phyloP scores from a whole-genome alignment of 2,329 filamentous ascomycete genomes.

The Alternaria brassicae region DNA sequence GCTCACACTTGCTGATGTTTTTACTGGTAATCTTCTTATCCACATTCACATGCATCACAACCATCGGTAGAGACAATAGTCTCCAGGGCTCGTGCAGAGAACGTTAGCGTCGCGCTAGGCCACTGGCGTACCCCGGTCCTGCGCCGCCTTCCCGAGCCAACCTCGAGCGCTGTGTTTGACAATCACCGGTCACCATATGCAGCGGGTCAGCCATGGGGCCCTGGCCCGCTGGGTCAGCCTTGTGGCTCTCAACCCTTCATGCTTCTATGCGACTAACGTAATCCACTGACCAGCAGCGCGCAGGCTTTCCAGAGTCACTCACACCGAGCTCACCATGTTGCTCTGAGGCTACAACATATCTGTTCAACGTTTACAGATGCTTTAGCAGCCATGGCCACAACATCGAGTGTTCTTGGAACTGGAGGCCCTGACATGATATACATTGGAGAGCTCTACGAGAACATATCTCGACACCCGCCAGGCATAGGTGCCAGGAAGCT shows the following conservation, averaged over 20 bases:
- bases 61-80: not conserved
- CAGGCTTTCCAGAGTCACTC: not conserved
- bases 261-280: not conserved
- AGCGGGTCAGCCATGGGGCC: not conserved
- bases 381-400: conserved; percentile 10
- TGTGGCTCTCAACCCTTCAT: not conserved
- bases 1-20: not conserved
- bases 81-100: not conserved
- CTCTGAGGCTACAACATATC: not conserved
- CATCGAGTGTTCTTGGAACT: conserved; percentile 22
- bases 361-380: not conserved
- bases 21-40: not conserved
- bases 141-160: not conserved
- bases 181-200: not conserved
- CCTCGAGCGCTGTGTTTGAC: conserved; percentile 7
- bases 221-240: not conserved
- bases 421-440: conserved; percentile 43
- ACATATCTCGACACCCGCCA: conserved; percentile 40
- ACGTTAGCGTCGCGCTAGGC: conserved; percentile 2
- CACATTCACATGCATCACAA: not conserved
- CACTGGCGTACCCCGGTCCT: not conserved
- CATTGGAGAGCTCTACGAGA: conserved; percentile 42
- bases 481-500: conserved; percentile 40
- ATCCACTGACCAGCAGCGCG: not conserved
- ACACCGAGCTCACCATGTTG: not conserved